phyloP scores from a whole-genome alignment of 2,329 filamentous ascomycete genomes.

The Talaromyces atroroseus region DNA sequence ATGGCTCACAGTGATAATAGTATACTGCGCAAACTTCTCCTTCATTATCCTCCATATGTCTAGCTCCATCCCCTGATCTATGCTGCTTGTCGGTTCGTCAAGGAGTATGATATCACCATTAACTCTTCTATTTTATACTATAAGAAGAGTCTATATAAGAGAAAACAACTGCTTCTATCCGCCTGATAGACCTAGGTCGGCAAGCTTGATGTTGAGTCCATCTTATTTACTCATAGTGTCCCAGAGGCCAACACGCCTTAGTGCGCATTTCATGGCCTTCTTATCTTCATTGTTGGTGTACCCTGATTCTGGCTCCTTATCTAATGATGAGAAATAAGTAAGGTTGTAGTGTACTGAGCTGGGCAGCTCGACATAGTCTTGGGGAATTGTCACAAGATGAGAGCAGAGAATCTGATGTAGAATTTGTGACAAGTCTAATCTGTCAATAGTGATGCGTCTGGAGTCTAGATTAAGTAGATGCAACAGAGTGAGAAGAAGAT shows the following conservation, averaged over 20 bases:
- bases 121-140: not conserved
- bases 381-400: conserved; percentile 73
- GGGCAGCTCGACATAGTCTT: conserved; percentile 76
- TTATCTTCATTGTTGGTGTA: too few species aligned
- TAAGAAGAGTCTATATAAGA: conserved; percentile 13
- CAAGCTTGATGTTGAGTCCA: not conserved
- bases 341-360: conserved; percentile 72
- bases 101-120: not conserved
- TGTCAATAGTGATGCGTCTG: conserved; percentile 65
- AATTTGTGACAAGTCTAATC: conserved; percentile 67
- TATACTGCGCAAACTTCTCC: conserved; percentile 21
- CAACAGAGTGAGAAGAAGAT: conserved; percentile 65
- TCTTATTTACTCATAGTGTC: not conserved
- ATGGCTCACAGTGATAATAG: conserved; percentile 26
- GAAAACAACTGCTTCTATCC: conserved; percentile 16
- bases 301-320: too few species aligned
- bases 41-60: conserved; percentile 14
- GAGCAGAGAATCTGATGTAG: conserved; percentile 64
- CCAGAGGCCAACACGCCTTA: conserved; percentile 1
- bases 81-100: conserved; percentile 1
- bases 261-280: too few species aligned
- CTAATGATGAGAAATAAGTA: too few species aligned
- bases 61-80: conserved; percentile 1
- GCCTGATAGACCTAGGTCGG: conserved; percentile 1
- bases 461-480: conserved; percentile 65